Evolutionary conservation across 2,329 filamentous ascomycete genomes (phyloP).

Genomic region (Coniosporium tulheliwenetii): DNA sequence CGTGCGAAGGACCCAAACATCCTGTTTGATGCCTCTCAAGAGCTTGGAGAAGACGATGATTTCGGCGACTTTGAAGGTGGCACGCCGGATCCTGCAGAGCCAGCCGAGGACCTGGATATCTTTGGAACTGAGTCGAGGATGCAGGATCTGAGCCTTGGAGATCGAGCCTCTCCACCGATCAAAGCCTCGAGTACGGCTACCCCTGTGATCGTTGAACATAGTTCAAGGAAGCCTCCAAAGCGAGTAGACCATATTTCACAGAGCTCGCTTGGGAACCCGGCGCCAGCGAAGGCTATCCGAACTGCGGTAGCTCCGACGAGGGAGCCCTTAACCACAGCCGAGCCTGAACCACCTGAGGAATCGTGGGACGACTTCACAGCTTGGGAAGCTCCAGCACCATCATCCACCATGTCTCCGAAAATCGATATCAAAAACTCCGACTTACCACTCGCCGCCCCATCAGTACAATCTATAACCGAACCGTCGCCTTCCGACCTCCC

Average conservation of each 20-base stretch:
- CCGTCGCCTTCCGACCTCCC: slow-evolving; percentile 26
- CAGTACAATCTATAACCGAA: not conserved
- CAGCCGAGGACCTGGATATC: slow-evolving; percentile 3
- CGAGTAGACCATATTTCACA: not conserved
- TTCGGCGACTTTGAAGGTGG: slow-evolving; percentile 17
- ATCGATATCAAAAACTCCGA: not conserved
- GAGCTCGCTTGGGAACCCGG: not conserved
- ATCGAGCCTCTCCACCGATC: not conserved
- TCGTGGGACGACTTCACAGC: slow-evolving; percentile 29
- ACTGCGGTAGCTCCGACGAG: not conserved
- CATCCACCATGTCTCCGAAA: slow-evolving; percentile 3
- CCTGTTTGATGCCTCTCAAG: slow-evolving; percentile 15
- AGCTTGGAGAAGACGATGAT: slow-evolving; percentile 14
- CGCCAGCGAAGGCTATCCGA: not conserved
- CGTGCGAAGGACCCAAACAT: slow-evolving; percentile 10
- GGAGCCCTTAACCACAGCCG: not conserved
- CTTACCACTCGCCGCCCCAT: slow-evolving; percentile 1
- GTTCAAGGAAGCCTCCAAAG: not conserved
- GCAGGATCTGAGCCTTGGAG: not conserved
- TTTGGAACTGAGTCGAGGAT: too few species aligned
- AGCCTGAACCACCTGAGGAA: slow-evolving; percentile 10
- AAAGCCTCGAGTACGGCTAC: not conserved
- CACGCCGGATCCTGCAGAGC: too few species aligned
- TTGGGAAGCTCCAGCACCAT: slow-evolving; percentile 5
- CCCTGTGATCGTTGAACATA: not conserved